These are phyloP conservation scores for Ulmus americana DNA, from an alignment of 331 rosid species.

Conservation along the genomic window DNA sequence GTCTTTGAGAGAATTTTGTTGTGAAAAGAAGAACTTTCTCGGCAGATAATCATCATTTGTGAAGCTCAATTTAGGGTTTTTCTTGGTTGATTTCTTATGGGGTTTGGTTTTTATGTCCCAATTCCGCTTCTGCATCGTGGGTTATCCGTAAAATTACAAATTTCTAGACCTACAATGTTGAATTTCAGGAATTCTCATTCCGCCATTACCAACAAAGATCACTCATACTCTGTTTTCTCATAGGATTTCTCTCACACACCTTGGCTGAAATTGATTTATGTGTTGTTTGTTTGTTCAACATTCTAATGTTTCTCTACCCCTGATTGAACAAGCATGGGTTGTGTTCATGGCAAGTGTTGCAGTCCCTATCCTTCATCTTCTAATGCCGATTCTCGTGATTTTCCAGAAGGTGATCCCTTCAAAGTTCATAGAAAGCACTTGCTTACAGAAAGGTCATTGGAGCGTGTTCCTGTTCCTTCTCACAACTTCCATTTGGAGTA, in stretches of 20 bases:
- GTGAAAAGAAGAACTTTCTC: conserved; percentile 5
- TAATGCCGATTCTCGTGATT: conserved; percentile 49
- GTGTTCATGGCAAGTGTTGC: conserved; percentile 81
- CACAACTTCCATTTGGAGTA: conserved; percentile 64
- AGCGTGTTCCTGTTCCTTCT: conserved; percentile 59
- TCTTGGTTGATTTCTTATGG: conserved; percentile 20
- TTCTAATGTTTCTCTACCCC: conserved; percentile 3
- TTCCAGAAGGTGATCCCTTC: conserved; percentile 38
- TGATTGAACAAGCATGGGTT: conserved; percentile 55
- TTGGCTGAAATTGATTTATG: conserved; percentile 23
- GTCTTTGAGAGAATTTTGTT: conserved; percentile 1
- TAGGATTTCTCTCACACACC: conserved; percentile 19
- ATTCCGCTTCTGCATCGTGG: conserved; percentile 18
- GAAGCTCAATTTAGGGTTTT: background rate
- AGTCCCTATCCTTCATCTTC: conserved; percentile 45
- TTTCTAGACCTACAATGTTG: conserved; percentile 30
- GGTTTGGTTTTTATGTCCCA: conserved; percentile 27
- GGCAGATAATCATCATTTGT: background rate
- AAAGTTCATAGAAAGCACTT: conserved; percentile 49
- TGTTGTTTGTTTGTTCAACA: conserved; percentile 12
- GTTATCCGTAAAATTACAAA: conserved; percentile 18
- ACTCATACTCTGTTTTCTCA: conserved; percentile 7
- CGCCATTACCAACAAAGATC: conserved; percentile 15
- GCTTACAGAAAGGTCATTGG: conserved; percentile 61
- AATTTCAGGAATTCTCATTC: conserved; percentile 25